Conservation (phyloP, 805 yeast genomes). For the Yamadazyma olivae region DNA sequence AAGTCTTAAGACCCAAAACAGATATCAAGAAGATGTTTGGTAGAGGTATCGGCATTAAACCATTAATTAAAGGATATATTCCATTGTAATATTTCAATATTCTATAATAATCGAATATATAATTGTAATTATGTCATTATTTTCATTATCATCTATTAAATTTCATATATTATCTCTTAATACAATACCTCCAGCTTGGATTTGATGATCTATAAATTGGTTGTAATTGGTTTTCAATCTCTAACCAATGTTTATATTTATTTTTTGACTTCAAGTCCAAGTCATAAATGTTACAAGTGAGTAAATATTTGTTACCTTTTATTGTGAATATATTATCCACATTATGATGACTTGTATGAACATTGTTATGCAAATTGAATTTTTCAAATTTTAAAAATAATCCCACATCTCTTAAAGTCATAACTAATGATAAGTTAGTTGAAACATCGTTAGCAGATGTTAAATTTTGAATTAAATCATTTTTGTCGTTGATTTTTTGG, state of each 20-base stretch:
- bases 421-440: constrained; percentile 38
- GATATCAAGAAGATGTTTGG: constrained; percentile 98
- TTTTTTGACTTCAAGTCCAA: constrained; percentile 45
- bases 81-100: too few species aligned
- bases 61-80: too few species aligned
- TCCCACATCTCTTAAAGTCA: constrained; percentile 60
- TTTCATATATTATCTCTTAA: constrained; percentile 8
- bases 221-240: constrained; percentile 38
- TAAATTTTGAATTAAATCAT: constrained; percentile 29
- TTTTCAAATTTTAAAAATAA: constrained; percentile 41
- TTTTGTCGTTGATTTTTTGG: constrained; percentile 30
- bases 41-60: constrained; percentile 23
- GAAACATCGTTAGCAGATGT: constrained; percentile 36
- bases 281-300: constrained; percentile 44
- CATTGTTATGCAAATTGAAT: constrained; percentile 22
- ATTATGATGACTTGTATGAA: constrained; percentile 29
- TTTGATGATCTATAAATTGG: constrained; percentile 28
- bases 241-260: constrained; percentile 46
- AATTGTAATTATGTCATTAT: neutral
- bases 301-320: constrained; percentile 23
- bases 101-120: neutral
- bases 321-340: constrained; percentile 22
- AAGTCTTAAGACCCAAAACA: constrained; percentile 75
- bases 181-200: constrained; percentile 28
- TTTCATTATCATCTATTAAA: neutral